Evolutionary conservation across 441 rosid species (phyloP).

Genomic region (Dalechampia spathulata): DNA sequence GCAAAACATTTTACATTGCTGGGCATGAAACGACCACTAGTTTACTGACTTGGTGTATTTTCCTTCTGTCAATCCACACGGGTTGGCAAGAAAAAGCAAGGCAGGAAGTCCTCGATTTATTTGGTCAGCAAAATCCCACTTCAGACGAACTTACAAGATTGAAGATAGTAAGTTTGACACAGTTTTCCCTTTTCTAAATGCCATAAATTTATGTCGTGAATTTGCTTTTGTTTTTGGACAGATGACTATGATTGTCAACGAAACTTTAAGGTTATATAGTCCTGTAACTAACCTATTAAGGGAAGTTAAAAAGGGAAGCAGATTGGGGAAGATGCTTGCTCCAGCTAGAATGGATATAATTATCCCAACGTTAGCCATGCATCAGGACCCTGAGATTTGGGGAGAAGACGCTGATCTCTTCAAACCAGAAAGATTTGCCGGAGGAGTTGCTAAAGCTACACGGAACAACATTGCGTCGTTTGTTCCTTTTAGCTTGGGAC

Average conservation of each 20-base stretch:
- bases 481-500: no score
- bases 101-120: conserved; percentile 19
- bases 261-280: conserved; percentile 25
- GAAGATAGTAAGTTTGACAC: conserved; percentile 16
- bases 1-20: conserved; percentile 38
- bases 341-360: conserved; percentile 19
- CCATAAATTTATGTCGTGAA: no score
- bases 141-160: conserved; percentile 23
- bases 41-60: conserved; percentile 26
- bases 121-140: conserved; percentile 24
- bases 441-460: no score
- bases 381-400: conserved; percentile 35
- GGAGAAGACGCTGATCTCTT: conserved; percentile 31
- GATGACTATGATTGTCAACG: conserved; percentile 14
- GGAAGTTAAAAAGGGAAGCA: conserved; percentile 10
- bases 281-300: conserved; percentile 16
- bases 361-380: conserved; percentile 20
- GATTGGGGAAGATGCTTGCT: conserved; percentile 25
- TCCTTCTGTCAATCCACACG: conserved; percentile 27
- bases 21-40: conserved; percentile 37
- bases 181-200: no score
- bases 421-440: no score
- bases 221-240: no score
- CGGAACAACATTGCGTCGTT: no score
- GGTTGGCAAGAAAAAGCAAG: conserved; percentile 42